These are phyloP conservation scores for Melastoma malabathricum DNA, from an alignment of 345 rosid species.

Conservation along the genomic window DNA sequence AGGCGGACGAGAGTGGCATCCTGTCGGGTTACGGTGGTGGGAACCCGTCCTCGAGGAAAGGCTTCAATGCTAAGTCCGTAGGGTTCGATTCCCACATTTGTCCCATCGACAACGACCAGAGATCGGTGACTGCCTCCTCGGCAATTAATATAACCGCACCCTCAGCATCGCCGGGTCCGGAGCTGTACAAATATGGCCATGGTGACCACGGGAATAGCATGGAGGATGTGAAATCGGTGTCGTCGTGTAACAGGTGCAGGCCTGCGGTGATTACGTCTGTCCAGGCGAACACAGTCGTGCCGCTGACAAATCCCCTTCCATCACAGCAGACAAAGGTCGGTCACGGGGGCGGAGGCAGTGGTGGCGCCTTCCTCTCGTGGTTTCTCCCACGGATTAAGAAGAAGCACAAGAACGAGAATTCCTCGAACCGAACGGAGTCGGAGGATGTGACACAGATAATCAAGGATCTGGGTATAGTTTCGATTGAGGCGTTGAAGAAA, in stretches of 20 bases:
- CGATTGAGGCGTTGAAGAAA: conserved; percentile 58
- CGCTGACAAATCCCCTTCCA: conserved; percentile 60
- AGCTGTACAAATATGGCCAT: conserved; percentile 30
- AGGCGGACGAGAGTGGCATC: conserved; percentile 21
- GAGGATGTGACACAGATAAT: conserved; percentile 60
- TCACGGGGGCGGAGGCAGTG: no score
- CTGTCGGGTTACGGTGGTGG: conserved; percentile 46
- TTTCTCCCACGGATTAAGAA: conserved; percentile 64
- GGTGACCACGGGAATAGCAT: conserved; percentile 41
- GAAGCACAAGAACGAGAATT: conserved; percentile 49
- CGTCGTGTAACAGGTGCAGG: conserved; percentile 63
- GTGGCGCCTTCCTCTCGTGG: conserved; percentile 62
- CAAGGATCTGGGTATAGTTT: conserved; percentile 43
- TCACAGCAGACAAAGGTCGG: conserved; percentile 46
- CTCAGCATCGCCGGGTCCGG: conserved; percentile 31
- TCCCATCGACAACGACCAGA: conserved; percentile 38
- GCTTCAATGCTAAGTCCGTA: conserved; percentile 19
- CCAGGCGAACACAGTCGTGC: conserved; percentile 56
- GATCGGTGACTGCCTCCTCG: conserved; percentile 29
- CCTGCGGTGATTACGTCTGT: conserved; percentile 29
- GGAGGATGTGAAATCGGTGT: conserved; percentile 45
- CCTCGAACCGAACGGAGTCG: conserved; percentile 58
- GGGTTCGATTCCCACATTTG: conserved; percentile 33
- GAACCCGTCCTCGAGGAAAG: conserved; percentile 45
- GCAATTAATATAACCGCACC: conserved; percentile 24